Percentiles rank a stretch among this genome's conserved stretches.
Conservation (phyloP, 2,329 filamentous ascomycete species). For the Trichoderma oligosporum region DNA sequence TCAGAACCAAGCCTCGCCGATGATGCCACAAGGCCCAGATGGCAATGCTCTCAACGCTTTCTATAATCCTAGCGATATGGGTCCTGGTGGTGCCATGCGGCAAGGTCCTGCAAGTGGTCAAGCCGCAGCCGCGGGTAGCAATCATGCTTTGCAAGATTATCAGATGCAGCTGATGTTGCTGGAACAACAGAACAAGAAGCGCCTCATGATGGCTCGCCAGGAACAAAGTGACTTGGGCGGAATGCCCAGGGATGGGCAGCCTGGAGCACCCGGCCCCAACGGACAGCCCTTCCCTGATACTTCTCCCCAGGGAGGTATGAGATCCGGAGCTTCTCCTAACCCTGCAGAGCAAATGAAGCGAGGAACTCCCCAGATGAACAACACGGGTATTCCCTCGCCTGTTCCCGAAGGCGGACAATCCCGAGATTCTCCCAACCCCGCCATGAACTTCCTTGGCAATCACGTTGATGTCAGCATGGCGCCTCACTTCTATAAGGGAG, state of each 20-base stretch:
- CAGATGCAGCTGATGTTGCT: slow-evolving; percentile 87
- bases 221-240: slow-evolving; percentile 63
- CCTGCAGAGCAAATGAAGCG: slow-evolving; percentile 77
- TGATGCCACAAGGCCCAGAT: slow-evolving; percentile 73
- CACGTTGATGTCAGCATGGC: slow-evolving; percentile 60
- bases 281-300: slow-evolving; percentile 64
- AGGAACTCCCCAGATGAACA: slow-evolving; percentile 68
- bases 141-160: slow-evolving; percentile 80
- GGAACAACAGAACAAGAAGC: slow-evolving; percentile 84
- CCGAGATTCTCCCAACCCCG: slow-evolving; percentile 60
- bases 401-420: slow-evolving; percentile 66
- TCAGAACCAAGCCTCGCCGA: slow-evolving; percentile 73
- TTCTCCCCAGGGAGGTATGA: slow-evolving; percentile 64
- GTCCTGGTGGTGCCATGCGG: slow-evolving; percentile 57
- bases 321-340: slow-evolving; percentile 70
- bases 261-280: slow-evolving; percentile 54
- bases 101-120: slow-evolving; percentile 47
- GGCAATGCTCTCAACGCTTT: slow-evolving; percentile 53
- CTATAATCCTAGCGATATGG: slow-evolving; percentile 63
- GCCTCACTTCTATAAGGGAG: slow-evolving; percentile 57
- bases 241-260: slow-evolving; percentile 49
- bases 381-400: slow-evolving; percentile 65
- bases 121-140: slow-evolving; percentile 49
- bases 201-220: slow-evolving; percentile 76
- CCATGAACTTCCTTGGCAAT: slow-evolving; percentile 59